Evolutionary conservation across 441 rosid species (phyloP).

Genomic region (Populus tomentosa): DNA sequence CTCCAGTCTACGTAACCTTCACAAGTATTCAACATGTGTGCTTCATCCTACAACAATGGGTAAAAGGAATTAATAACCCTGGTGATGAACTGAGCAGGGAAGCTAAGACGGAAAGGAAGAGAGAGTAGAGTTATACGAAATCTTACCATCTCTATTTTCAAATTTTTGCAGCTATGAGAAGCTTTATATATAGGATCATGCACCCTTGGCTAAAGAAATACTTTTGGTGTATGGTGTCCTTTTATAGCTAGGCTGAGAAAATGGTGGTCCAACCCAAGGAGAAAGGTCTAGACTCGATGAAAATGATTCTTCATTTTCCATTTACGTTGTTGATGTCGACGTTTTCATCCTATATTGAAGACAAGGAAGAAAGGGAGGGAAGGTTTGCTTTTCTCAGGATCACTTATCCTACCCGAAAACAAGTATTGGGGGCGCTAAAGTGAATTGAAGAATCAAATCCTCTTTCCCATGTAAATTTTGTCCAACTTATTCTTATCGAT

Average conservation of each 20-base stretch:
- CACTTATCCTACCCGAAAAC: background rate
- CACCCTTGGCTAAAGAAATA: background rate
- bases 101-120: background rate
- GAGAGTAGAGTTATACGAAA: background rate
- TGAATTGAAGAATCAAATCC: background rate
- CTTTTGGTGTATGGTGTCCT: background rate
- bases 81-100: background rate
- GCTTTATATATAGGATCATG: background rate
- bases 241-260: conserved; percentile 7
- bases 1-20: conserved; percentile 78
- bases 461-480: background rate
- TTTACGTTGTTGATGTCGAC: conserved; percentile 11
- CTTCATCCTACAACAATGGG: conserved; percentile 40
- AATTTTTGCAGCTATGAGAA: background rate
- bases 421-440: background rate
- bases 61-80: background rate
- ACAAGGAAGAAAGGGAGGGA: background rate
- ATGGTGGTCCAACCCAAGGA: background rate
- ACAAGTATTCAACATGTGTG: conserved; percentile 31
- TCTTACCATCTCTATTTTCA: conserved; percentile 29
- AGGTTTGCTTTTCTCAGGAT: conserved; percentile 3
- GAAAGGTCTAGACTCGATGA: conserved; percentile 35
- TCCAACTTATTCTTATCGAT: background rate
- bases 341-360: background rate
- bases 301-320: conserved; percentile 28